Base-by-base conservation (phyloP, 2,329 filamentous ascomycete genomes). In the Xylariaceae sp. region DNA sequence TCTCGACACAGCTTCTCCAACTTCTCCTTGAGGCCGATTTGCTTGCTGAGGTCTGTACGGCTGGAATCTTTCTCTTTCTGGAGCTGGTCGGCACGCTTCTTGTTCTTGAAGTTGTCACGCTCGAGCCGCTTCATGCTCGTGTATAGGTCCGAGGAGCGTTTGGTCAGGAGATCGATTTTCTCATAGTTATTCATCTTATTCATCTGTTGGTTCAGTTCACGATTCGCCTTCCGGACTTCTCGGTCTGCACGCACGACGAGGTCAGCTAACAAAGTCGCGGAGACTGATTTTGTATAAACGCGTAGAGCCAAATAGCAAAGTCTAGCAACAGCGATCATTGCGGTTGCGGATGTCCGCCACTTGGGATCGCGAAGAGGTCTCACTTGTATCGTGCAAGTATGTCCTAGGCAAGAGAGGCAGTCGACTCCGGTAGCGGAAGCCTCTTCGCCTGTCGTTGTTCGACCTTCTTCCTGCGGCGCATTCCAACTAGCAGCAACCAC, bases 61-160 rank as follows among this genome's bases (percentile, higher is more conserved):
- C 83, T 83, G 46, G 85, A 80, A 56, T 98, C 92, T 59, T 94
- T 93, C 52, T 98, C 92, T 58, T 96, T 98, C 60, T 98, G 92
- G 35, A 98, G 63, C 52, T 87, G 83, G 57, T 98, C 92, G 17
- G 85, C 86, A 16, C 88, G 82, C 60, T 95, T 94, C 70, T 95
- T 96, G 51, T 90, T 92, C 63, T 94, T 96, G 42, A 85, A 75
- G 54, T 94, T 89, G 43, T 98, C 92, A 40, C 89, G 82, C 59
- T 98, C 90, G 39, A 94, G 73, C 36, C 89, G 82, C 61, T 95
- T 94, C 87, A 96, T 94, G 40, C 95, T 89, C 34, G 85, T 81
- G 37, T 96, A 69, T 4, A 96, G 75, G 52, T 96, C 89, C 40
- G 85, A 88, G 47, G 92, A 95, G 52, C 88, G 86, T 54, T 86